These are phyloP conservation scores for Mediolabrus comicus DNA, from an alignment of 108 stramenopile genomes.

Conservation along the genomic window DNA sequence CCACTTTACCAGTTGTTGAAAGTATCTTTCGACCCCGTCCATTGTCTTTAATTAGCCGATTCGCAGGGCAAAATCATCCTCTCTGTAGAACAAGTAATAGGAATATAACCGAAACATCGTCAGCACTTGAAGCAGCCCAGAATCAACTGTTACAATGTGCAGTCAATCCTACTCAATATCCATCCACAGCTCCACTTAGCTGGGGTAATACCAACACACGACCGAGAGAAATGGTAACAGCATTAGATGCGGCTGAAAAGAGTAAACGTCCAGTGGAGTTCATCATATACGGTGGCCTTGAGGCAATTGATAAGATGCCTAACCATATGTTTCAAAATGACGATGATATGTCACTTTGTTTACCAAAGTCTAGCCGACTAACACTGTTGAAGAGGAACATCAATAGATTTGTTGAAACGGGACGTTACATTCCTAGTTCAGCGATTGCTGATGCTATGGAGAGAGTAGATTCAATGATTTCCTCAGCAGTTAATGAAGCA, in stretches of 20 bases:
- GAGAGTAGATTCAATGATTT: constrained; percentile 47
- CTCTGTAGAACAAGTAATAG: background rate
- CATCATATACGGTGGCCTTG: constrained; percentile 51
- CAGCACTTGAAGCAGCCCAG: constrained; percentile 38
- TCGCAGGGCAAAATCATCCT: background rate
- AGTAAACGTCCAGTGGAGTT: constrained; percentile 74
- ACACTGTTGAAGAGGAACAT: constrained; percentile 61
- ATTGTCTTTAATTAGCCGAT: constrained; percentile 10
- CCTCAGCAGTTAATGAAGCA: constrained; percentile 29
- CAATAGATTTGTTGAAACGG: constrained; percentile 52
- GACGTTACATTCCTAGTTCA: constrained; percentile 64
- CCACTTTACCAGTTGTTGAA: too few species aligned
- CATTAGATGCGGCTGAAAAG: constrained; percentile 58
- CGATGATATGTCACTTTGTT: background rate
- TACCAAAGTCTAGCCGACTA: constrained; percentile 44
- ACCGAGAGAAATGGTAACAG: constrained; percentile 55
- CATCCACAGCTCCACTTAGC: constrained; percentile 26
- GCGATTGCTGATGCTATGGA: constrained; percentile 63
- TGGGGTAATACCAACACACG: constrained; percentile 88
- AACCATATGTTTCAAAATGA: constrained; percentile 1
- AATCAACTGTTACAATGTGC: constrained; percentile 17
- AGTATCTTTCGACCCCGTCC: constrained; percentile 46
- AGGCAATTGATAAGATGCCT: constrained; percentile 45
- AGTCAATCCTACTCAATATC: constrained; percentile 3
- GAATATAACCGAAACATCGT: constrained; percentile 1